Evolutionary conservation across 2,329 filamentous ascomycete genomes (phyloP), one percentile per base, ranked within the genome.

Genomic region (Juglanconis oblonga): DNA sequence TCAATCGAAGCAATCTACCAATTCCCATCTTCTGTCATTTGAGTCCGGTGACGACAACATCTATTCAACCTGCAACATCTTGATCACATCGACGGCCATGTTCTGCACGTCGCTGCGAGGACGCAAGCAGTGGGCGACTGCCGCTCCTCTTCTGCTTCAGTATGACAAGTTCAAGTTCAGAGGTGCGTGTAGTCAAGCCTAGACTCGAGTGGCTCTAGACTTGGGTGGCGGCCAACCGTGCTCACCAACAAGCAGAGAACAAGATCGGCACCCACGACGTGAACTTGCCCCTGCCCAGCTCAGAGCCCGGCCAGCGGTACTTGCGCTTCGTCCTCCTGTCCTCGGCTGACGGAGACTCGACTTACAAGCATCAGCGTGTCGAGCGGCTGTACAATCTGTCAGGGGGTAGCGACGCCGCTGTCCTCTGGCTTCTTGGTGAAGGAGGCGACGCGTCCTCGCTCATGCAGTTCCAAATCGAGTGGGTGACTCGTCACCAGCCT

Each of bases 391-490:
- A 70, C 40, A 65, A 74, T 56, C 68, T 78, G 35, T 79, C 73
- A 56, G 76, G 74, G 29, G 74, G 74, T 3, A 68, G 66, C 57
- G 70, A 77, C 57, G 66, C 72, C 9, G 79, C 72, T n/a, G 67
- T 81, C 32, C 52, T 84, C 14, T 77, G 83, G 55, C 69, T 84
- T 14, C 64, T 82, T 45, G 67, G 69, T 44, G 68, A 71, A 4
- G 63, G 66, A 10, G 67, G 65, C 11, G 57, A 71, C 35, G 72
- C 75, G 65, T 66, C 69, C 33, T 55, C 67, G 1, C 73, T 80
- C 56, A 75, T 76, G 70, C 69, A 67, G 14, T 67, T 84, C 40
- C 80, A 84, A 55, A 69, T 77, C 52, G 68, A 76, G 78, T 81
- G 67, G 64, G 74, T 60, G 8, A 51, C 35, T 32, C 11, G 4